Evolutionary conservation across 352 stramenopile genomes (phyloP).

Genomic region (Globisporangium nodosum): DNA sequence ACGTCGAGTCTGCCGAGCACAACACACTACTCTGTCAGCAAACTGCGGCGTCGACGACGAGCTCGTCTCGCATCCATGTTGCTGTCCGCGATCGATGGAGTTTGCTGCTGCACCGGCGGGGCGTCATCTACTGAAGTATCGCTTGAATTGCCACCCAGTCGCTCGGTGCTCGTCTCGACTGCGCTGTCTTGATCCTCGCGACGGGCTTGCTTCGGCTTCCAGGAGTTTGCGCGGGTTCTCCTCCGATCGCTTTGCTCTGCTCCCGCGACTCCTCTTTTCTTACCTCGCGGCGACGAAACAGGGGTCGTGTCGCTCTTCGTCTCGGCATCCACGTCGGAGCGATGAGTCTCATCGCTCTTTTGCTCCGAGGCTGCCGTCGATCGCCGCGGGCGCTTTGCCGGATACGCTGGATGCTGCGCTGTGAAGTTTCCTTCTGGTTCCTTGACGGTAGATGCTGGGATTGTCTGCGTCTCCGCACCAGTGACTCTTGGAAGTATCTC

Average conservation of each 20-base stretch:
- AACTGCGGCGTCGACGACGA: conserved; percentile 22
- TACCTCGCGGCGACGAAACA: not conserved
- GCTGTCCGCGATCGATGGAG: conserved; percentile 12
- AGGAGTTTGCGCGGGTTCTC: not conserved
- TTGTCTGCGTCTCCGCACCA: not conserved
- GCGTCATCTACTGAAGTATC: not conserved
- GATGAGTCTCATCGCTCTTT: not conserved
- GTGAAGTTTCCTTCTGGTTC: not conserved
- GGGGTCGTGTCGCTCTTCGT: not conserved
- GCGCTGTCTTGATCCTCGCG: not conserved
- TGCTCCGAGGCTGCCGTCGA: not conserved
- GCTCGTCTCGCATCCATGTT: conserved; percentile 26
- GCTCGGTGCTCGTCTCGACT: not conserved
- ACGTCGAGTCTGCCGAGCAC: not conserved
- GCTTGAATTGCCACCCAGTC: not conserved
- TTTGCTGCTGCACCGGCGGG: not conserved
- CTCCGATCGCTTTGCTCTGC: conserved; percentile 14
- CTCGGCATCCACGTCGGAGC: not conserved
- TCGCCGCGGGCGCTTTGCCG: conserved; percentile 4
- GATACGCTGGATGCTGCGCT: not conserved
- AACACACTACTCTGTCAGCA: conserved; percentile 2
- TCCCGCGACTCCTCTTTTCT: not conserved
- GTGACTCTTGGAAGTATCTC: not conserved
- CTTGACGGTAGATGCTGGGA: not conserved
- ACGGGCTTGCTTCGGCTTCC: conserved; percentile 2